These are phyloP conservation scores for Mortierella sp. DNA, from an alignment of 371 early-diverging fungal genomes.

Conservation along the genomic window DNA sequence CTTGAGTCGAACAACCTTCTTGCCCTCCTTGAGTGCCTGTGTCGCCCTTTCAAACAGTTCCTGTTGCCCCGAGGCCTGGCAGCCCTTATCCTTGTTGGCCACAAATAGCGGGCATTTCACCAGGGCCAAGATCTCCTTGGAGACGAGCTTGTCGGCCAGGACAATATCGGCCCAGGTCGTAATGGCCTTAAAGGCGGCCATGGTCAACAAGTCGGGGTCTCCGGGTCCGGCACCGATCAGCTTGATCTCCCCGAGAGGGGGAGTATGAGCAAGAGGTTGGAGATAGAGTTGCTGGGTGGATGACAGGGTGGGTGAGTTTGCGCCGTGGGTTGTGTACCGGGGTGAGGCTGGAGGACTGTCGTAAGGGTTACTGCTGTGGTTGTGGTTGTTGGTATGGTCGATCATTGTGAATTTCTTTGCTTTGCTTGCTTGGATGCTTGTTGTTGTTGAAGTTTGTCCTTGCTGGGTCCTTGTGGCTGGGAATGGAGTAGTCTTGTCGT, in stretches of 20 bases:
- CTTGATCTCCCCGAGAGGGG: constrained; percentile 44
- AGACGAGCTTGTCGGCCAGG: constrained; percentile 88
- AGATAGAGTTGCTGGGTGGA: neutral
- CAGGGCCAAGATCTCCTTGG: constrained; percentile 74
- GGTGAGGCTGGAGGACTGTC: constrained; percentile 55
- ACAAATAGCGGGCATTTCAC: constrained; percentile 70
- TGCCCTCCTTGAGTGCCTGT: constrained; percentile 73
- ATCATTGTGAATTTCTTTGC: neutral
- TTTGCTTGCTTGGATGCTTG: neutral
- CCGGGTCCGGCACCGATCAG: constrained; percentile 92
- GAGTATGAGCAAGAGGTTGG: neutral
- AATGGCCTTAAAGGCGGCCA: constrained; percentile 79
- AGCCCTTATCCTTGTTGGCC: constrained; percentile 82
- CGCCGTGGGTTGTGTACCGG: constrained; percentile 4
- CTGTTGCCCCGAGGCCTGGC: constrained; percentile 85
- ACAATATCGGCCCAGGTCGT: constrained; percentile 81
- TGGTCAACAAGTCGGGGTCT: constrained; percentile 84
- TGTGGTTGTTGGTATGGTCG: constrained; percentile 14
- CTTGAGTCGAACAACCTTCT: constrained; percentile 88
- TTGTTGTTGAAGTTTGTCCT: neutral
- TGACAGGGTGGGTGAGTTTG: neutral
- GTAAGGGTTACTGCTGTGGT: constrained; percentile 30
- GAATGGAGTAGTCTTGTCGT: no score
- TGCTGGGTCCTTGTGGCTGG: neutral
- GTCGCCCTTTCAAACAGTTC: constrained; percentile 81